phyloP scores from a whole-genome alignment of 1,284 basidiomycete genomes.

The Ustilago tritici region DNA sequence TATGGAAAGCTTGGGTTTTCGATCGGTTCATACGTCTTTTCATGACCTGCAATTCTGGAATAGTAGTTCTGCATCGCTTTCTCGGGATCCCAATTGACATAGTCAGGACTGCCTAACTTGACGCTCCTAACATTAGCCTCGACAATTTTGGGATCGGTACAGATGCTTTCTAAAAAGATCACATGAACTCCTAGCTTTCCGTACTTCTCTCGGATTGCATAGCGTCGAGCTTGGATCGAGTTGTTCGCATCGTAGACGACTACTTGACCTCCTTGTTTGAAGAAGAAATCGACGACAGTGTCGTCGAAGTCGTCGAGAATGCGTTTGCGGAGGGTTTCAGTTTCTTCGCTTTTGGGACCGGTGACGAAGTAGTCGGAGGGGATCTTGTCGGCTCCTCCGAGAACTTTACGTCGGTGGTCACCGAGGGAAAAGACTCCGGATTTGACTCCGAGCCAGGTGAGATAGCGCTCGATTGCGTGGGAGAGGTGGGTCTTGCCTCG shows the following conservation, averaged over 20 bases:
- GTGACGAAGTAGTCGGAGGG: conserved; percentile 91
- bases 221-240: conserved; percentile 78
- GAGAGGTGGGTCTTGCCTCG: conserved; percentile 97
- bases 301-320: conserved; percentile 86
- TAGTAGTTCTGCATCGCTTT: conserved; percentile 92
- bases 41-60: conserved; percentile 86
- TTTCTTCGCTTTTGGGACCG: conserved; percentile 73
- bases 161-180: conserved; percentile 78
- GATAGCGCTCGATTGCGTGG: conserved; percentile 91
- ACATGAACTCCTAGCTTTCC: conserved; percentile 83
- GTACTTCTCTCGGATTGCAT: conserved; percentile 84
- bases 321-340: conserved; percentile 79
- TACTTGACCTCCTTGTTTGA: conserved; percentile 82
- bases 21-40: conserved; percentile 87
- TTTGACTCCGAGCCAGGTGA: conserved; percentile 97
- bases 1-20: conserved; percentile 81
- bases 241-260: conserved; percentile 99
- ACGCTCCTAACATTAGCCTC: conserved; percentile 94
- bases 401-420: conserved; percentile 88
- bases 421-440: conserved; percentile 93
- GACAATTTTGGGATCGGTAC: conserved; percentile 83
- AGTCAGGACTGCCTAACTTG: conserved; percentile 92
- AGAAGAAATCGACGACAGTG: conserved; percentile 89
- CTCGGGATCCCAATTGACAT: conserved; percentile 91
- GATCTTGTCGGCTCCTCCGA: conserved; percentile 87